Evolutionary conservation across 2,329 filamentous ascomycete genomes (phyloP).

Genomic region (Colletotrichum sansevieriae): DNA sequence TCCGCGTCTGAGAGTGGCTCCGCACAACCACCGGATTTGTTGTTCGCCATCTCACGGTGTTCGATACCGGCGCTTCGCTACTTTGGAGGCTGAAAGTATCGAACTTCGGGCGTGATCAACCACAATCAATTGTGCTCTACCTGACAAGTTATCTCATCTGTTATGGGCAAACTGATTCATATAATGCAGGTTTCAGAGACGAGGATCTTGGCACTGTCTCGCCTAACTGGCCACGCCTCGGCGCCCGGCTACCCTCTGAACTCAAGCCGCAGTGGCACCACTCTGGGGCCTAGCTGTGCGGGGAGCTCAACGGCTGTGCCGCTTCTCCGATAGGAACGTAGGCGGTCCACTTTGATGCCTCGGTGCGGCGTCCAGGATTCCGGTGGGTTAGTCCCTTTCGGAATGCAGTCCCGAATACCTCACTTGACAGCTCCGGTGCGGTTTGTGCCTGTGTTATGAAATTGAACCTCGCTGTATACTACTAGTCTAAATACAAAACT

Average conservation of each 20-base stretch:
- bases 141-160: no score
- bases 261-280: constrained; percentile 28
- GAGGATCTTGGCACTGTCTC: no score
- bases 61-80: no score
- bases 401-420: constrained; percentile 2
- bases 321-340: constrained; percentile 26
- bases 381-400: constrained; percentile 7
- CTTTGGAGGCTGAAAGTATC: no score
- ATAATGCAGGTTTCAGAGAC: no score
- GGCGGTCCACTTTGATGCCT: constrained; percentile 28
- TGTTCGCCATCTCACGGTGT: no score
- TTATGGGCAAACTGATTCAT: no score
- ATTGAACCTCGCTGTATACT: constrained; percentile 3
- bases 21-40: constrained; percentile 15
- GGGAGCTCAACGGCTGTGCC: constrained; percentile 16
- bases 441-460: neutral
- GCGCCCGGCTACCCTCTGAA: neutral
- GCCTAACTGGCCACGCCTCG: constrained; percentile 1
- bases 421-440: neutral
- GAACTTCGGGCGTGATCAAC: no score
- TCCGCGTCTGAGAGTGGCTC: constrained; percentile 30
- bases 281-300: constrained; percentile 12
- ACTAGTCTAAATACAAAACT: constrained; percentile 3
- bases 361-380: constrained; percentile 30
- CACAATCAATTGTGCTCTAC: no score